Evolutionary conservation across 495 filamentous ascomycete genomes (phyloP).

Genomic region (Penicillium diatomitis): DNA sequence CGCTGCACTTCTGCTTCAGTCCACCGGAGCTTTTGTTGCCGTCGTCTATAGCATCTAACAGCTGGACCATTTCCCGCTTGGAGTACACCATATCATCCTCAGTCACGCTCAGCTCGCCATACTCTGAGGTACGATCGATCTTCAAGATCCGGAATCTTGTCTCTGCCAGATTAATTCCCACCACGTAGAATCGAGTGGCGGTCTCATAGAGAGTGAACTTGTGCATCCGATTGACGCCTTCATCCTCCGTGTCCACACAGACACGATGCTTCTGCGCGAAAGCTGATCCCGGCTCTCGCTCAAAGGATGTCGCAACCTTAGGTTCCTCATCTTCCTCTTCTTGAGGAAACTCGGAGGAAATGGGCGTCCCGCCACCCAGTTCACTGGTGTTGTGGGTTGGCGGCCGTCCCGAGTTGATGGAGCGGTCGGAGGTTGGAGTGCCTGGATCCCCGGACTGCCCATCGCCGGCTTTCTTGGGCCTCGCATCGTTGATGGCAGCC

Average conservation of each 20-base stretch:
- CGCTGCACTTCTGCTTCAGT: slow-evolving; percentile 78
- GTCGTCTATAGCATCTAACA: slow-evolving; percentile 90
- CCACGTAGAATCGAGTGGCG: slow-evolving; percentile 81
- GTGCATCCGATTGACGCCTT: slow-evolving; percentile 78
- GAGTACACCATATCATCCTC: slow-evolving; percentile 95
- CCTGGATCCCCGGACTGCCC: slow-evolving; percentile 2
- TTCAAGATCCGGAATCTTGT: slow-evolving; percentile 84
- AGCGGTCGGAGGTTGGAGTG: slow-evolving; percentile 11
- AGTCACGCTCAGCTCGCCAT: slow-evolving; percentile 68
- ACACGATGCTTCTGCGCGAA: slow-evolving; percentile 37
- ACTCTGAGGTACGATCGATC: slow-evolving; percentile 81
- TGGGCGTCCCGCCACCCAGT: slow-evolving; percentile 8
- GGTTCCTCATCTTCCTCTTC: slow-evolving; percentile 37
- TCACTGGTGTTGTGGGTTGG: slow-evolving; percentile 6
- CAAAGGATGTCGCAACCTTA: slow-evolving; percentile 33
- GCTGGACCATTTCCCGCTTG: slow-evolving; percentile 84
- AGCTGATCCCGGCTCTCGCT: slow-evolving; percentile 30
- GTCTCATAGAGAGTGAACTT: slow-evolving; percentile 95
- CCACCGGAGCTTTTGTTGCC: slow-evolving; percentile 91
- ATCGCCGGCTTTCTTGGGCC: slow-evolving; percentile 7
- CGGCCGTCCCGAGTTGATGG: slow-evolving; percentile 3
- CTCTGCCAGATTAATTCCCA: slow-evolving; percentile 84
- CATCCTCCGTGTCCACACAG: slow-evolving; percentile 52
- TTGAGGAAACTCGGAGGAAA: slow-evolving; percentile 12
- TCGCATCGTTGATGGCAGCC: slow-evolving; percentile 5